Base-by-base conservation (phyloP, 1,284 basidiomycete genomes). In the Agaricales sp. region DNA sequence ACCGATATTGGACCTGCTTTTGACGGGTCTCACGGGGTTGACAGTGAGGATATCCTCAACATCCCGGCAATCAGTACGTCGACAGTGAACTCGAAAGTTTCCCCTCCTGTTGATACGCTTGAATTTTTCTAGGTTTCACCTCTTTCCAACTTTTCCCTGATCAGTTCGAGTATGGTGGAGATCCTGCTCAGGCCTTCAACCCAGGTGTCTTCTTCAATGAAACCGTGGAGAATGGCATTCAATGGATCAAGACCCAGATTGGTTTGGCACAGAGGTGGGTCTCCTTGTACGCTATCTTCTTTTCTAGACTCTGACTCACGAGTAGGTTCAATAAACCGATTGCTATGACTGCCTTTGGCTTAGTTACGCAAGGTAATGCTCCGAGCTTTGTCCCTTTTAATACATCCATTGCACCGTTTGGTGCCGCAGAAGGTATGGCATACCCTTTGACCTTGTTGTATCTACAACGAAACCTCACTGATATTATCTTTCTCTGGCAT, bases 71-170 rank as follows among this genome's bases (percentile, higher is more conserved):
- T 41, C 39, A 41, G 39, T 41, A 20, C 6, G 19, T 18, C 8
- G 6, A 41, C n/a, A 6, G 16, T 18, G 39, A 18, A 22, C 18
- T 18, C 21, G 8, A 43, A 11, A 43, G 6, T 18, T 45, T 21
- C 24, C 22, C 6, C 13, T 8, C 44, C 20, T 6, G 44, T 18
- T 26, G 21, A 45, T 21, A 13, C 11, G 8, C 18, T 21, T 24
- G 8, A 26, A 6, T 76, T 0, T 21, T 71, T 13, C 75, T 84
- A 53, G 73, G 70, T 18, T 82, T 80, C 53, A 65, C 70, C 30
- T 67, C 76, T 19, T 80, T 81, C 68, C 78, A 76, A 53, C 55
- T 82, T 14, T 82, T 84, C 69, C 82, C 82, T 18, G 80, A 85
- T 58, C 81, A 84, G 60, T 69, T 75, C 52, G 59, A 58, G 25